Percentiles rank a stretch among this genome's conserved stretches.
Evolutionary conservation across 371 early-diverging fungal genomes (phyloP).

Genomic region (Mortierella polycephala): DNA sequence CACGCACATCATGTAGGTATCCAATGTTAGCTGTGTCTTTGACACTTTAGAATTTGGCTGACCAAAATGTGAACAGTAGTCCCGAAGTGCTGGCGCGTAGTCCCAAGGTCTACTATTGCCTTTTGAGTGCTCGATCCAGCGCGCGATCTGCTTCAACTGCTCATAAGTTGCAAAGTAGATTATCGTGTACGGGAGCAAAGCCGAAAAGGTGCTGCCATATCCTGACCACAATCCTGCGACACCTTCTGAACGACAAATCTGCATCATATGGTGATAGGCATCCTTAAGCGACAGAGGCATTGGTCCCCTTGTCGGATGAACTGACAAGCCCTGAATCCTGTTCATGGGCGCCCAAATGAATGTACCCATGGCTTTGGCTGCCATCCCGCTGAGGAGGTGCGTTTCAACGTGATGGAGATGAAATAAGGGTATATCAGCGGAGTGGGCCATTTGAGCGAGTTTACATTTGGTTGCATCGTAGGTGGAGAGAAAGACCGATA

Average conservation of each 20-base stretch:
- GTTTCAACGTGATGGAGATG: slow-evolving; percentile 24
- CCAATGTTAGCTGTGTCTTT: slow-evolving; percentile 11
- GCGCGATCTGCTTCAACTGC: slow-evolving; percentile 35
- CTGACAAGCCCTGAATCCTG: slow-evolving; percentile 27
- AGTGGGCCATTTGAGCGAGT: slow-evolving; percentile 10
- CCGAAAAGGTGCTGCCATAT: slow-evolving; percentile 17
- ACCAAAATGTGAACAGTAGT: slow-evolving; percentile 16
- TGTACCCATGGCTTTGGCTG: slow-evolving; percentile 34
- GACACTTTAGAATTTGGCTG: background rate
- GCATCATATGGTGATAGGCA: slow-evolving; percentile 12
- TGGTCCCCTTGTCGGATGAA: slow-evolving; percentile 20
- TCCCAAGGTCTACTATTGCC: background rate
- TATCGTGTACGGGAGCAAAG: slow-evolving; percentile 44
- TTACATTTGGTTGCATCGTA: slow-evolving; percentile 40
- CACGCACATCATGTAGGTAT: slow-evolving; percentile 40
- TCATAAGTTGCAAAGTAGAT: slow-evolving; percentile 51
- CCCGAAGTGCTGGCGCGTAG: background rate
- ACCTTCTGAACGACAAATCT: slow-evolving; percentile 30
- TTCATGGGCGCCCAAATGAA: slow-evolving; percentile 46
- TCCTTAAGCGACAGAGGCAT: slow-evolving; percentile 24
- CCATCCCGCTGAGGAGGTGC: slow-evolving; percentile 36
- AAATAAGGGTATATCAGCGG: slow-evolving; percentile 7
- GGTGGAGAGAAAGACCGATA: slow-evolving; percentile 42
- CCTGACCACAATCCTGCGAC: slow-evolving; percentile 39
- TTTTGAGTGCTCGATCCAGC: slow-evolving; percentile 11